Percentiles rank a stretch among this genome's conserved stretches.
Evolutionary conservation across 2,329 filamentous ascomycete species (phyloP).

Genomic region (Fusarium xyrophilum): DNA sequence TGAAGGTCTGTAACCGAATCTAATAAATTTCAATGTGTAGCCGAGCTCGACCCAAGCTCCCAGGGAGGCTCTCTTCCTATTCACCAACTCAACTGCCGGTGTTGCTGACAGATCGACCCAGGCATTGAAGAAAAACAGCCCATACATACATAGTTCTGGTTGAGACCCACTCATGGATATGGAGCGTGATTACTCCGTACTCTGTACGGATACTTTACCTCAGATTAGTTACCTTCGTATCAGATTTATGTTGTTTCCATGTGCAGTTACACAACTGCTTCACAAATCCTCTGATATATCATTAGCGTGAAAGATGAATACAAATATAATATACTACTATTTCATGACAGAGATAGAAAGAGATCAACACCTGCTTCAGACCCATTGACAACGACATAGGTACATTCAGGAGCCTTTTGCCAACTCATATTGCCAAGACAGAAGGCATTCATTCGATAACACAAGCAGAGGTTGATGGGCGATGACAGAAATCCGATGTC

Average conservation of each 20-base stretch:
- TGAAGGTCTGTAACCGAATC: slow-evolving; percentile 20
- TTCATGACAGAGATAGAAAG: neutral
- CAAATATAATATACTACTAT: neutral
- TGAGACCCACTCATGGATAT: slow-evolving; percentile 31
- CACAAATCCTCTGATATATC: neutral
- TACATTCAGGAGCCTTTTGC: neutral
- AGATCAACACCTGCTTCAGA: neutral
- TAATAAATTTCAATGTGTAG: slow-evolving; percentile 18
- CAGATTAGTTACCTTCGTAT: slow-evolving; percentile 12
- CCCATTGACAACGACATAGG: neutral
- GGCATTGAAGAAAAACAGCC: slow-evolving; percentile 27
- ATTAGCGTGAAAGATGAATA: neutral
- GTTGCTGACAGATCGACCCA: slow-evolving; percentile 27
- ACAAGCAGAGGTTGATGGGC: neutral
- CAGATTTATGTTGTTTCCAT: neutral
- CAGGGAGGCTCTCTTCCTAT: slow-evolving; percentile 28
- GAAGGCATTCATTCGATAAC: neutral
- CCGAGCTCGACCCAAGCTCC: slow-evolving; percentile 32
- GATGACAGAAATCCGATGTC: neutral
- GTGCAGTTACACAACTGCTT: neutral
- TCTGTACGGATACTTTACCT: too few species aligned
- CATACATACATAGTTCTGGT: slow-evolving; percentile 13
- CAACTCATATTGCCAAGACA: neutral
- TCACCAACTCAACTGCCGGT: slow-evolving; percentile 40
- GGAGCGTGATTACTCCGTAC: slow-evolving; percentile 16